Conservation (phyloP, 257 asterid genomes). For the Verbascum thapsus region DNA sequence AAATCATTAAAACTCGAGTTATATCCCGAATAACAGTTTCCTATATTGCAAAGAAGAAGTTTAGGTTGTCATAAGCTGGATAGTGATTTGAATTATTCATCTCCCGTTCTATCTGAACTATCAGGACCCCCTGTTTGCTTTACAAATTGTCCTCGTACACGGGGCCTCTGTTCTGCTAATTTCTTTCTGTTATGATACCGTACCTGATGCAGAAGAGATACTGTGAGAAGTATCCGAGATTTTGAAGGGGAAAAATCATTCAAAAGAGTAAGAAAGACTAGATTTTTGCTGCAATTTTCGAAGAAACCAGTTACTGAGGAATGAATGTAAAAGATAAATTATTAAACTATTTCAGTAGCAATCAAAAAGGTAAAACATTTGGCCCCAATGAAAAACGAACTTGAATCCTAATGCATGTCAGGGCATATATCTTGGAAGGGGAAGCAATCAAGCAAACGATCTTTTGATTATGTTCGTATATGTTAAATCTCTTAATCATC, state of each 20-base stretch:
- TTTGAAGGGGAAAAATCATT: neutral
- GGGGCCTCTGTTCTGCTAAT: conserved; percentile 68
- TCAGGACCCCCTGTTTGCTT: conserved; percentile 42
- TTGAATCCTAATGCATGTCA: neutral
- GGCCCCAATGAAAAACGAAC: neutral
- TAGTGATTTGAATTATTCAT: conserved; percentile 34
- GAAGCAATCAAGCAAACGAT: neutral
- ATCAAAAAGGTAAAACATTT: neutral
- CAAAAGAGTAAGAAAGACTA: conserved; percentile 18
- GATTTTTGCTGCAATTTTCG: neutral
- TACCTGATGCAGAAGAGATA: conserved; percentile 37
- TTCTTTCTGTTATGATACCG: conserved; percentile 60
- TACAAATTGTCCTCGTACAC: conserved; percentile 66
- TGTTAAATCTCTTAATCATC: neutral
- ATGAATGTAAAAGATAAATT: neutral
- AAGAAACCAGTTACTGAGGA: neutral
- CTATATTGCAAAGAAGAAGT: conserved; percentile 29
- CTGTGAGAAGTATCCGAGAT: conserved; percentile 7
- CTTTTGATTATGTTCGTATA: neutral
- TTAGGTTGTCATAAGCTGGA: conserved; percentile 7
- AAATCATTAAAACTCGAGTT: conserved; percentile 24
- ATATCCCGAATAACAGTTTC: conserved; percentile 25
- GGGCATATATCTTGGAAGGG: neutral
- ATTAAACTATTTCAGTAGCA: no score
- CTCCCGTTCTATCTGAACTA: conserved; percentile 47